phyloP scores from a whole-genome alignment of 495 filamentous ascomycete species.

The Opeltia flavorubescens region DNA sequence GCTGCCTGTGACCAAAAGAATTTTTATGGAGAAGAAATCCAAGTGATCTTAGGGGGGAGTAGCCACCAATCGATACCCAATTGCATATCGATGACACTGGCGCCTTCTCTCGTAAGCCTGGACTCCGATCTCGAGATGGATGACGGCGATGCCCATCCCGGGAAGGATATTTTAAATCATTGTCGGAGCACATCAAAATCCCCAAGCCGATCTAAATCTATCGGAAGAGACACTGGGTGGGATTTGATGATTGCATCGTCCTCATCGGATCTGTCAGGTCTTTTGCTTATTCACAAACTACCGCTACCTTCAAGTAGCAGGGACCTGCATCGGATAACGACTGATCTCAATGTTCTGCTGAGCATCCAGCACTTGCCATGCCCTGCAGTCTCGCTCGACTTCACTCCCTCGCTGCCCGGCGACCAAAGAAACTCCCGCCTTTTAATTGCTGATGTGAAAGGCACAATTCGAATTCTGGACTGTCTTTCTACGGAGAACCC shows the following conservation, averaged over 20 bases:
- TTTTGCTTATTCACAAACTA: constrained; percentile 41
- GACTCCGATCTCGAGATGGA: constrained; percentile 14
- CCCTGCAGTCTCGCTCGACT: constrained; percentile 52
- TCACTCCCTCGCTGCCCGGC: constrained; percentile 53
- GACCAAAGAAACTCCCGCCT: constrained; percentile 45
- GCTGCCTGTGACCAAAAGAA: constrained; percentile 35
- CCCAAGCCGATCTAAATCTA: neutral
- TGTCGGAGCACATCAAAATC: constrained; percentile 1
- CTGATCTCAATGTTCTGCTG: constrained; percentile 40
- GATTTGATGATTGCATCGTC: constrained; percentile 45
- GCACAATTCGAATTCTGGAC: constrained; percentile 55
- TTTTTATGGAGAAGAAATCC: constrained; percentile 46
- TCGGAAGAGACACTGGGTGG: constrained; percentile 23
- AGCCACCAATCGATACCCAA: constrained; percentile 48
- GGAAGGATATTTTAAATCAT: constrained; percentile 3
- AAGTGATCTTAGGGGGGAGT: constrained; percentile 32
- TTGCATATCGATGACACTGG: constrained; percentile 52
- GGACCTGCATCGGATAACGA: constrained; percentile 21
- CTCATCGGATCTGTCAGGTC: constrained; percentile 53
- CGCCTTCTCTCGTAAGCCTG: constrained; percentile 4
- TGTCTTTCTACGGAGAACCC: constrained; percentile 24
- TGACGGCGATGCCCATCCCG: neutral
- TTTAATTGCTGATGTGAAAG: constrained; percentile 50
- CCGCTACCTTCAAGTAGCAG: constrained; percentile 24
- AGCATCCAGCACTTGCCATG: constrained; percentile 49